Conservation (phyloP, 345 rosid genomes). For the Brassica nigra region DNA sequence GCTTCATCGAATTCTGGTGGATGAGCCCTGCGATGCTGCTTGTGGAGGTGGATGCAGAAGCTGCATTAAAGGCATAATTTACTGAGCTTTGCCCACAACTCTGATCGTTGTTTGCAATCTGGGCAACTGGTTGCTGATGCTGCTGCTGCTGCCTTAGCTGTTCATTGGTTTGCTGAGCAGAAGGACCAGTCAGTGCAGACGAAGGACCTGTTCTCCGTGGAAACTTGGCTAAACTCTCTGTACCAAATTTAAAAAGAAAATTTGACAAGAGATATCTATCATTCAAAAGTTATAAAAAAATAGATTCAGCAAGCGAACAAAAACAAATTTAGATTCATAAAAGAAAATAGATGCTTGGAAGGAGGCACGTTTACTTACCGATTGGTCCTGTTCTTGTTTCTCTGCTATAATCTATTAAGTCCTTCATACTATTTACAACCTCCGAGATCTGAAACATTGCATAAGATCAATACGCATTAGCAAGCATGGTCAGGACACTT, state of each 20-base stretch:
- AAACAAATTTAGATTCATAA: not conserved
- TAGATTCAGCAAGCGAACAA: not conserved
- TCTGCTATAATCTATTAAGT: constrained; percentile 96
- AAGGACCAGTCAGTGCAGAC: constrained; percentile 53
- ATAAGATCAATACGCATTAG: constrained; percentile 14
- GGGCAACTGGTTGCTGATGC: no score
- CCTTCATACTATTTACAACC: constrained; percentile 99
- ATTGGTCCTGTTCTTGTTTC: constrained; percentile 92
- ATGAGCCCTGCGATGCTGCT: constrained; percentile 83
- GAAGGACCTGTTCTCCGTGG: constrained; percentile 72
- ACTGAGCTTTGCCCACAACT: constrained; percentile 51
- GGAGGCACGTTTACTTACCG: constrained; percentile 51
- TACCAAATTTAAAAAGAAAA: constrained; percentile 7
- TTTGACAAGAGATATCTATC: not conserved
- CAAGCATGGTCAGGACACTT: not conserved
- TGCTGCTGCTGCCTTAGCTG: constrained; percentile 33
- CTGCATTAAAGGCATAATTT: constrained; percentile 59
- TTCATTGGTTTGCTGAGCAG: constrained; percentile 64
- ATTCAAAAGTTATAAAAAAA: not conserved
- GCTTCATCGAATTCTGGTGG: constrained; percentile 88
- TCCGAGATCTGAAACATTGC: constrained; percentile 55
- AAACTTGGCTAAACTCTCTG: constrained; percentile 97
- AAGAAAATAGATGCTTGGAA: not conserved
- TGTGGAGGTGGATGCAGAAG: constrained; percentile 62
- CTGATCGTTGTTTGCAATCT: constrained; percentile 52